Conservation (phyloP, 371 early-diverging fungal genomes). For the Mortierella sp. region DNA sequence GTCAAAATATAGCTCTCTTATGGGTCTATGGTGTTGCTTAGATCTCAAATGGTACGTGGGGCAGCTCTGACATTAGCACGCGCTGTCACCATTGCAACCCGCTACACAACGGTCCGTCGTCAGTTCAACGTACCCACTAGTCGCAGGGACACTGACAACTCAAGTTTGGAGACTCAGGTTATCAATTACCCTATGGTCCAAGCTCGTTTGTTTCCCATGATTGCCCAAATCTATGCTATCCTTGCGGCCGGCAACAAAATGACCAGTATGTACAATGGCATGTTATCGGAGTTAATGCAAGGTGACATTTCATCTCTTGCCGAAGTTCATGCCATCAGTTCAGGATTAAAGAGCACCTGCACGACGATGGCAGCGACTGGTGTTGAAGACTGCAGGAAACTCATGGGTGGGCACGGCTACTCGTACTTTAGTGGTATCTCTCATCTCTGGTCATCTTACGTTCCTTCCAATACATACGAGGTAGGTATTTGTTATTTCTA, state of each 20-base stretch:
- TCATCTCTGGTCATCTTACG: slow-evolving; percentile 71
- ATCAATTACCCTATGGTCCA: slow-evolving; percentile 83
- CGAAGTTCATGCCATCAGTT: slow-evolving; percentile 84
- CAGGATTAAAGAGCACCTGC: slow-evolving; percentile 82
- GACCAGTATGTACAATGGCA: slow-evolving; percentile 62
- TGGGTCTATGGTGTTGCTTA: slow-evolving; percentile 82
- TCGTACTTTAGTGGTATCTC: slow-evolving; percentile 81
- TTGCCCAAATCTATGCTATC: slow-evolving; percentile 78
- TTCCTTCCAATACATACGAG: slow-evolving; percentile 76
- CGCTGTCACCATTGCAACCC: slow-evolving; percentile 77
- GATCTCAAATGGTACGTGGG: slow-evolving; percentile 74
- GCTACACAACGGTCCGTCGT: slow-evolving; percentile 81
- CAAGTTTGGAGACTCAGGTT: slow-evolving; percentile 72
- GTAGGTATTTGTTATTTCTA: slow-evolving; percentile 5
- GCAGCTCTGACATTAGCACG: slow-evolving; percentile 65
- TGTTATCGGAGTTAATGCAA: slow-evolving; percentile 63
- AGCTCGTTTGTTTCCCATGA: slow-evolving; percentile 77
- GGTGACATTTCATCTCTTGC: slow-evolving; percentile 68
- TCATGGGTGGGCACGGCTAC: slow-evolving; percentile 90
- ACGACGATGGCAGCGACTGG: slow-evolving; percentile 78
- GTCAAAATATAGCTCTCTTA: slow-evolving; percentile 67
- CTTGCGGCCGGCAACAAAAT: slow-evolving; percentile 71
- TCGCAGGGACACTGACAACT: slow-evolving; percentile 49
- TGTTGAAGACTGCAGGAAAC: slow-evolving; percentile 82
- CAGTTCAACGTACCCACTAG: slow-evolving; percentile 64